Base-by-base conservation (phyloP, 495 filamentous ascomycete genomes). In the Trichoderma virens region DNA sequence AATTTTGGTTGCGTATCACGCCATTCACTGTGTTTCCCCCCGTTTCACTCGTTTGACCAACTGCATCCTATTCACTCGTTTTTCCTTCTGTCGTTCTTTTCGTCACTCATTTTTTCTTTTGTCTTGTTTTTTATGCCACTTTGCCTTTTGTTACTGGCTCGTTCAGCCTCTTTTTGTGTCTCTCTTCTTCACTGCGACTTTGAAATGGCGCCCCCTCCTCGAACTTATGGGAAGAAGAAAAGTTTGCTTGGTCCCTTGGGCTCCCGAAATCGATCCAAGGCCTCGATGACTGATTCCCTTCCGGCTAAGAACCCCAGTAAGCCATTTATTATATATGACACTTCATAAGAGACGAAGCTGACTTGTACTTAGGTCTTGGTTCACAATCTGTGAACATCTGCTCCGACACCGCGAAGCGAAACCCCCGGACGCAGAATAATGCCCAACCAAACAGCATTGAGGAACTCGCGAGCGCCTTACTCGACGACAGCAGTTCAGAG, bases 11-110 rank as follows among this genome's bases (percentile, higher is more conserved):
- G 51, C 25, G 25, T 25, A 56, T 56, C 51, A 56, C 51, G 51
- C 51, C 51, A 56, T 56, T 28, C 27, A 28, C 51, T 16, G 11
- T 16, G 20, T 28, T 30, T 27, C 30, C 11, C 51, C 25, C 51
- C 25, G 18, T 56, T 28, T 8, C 51, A 56, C 51, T 56, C 51
- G 51, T 56, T 56, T 27, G 25, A 56, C 51, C 30, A 25, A 56
- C 51, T 16, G 23, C 28, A 23, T 56, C 51, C 51, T 11, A 56
- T 56, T 56, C 51, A 56, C 51, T 56, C 51, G 23, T 56, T 56
- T 30, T 56, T 27, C 11, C 3, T 20, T 23, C 20, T 18, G 25
- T 56, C 51, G 51, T 56, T 56, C 51, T 16, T 56, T 56, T 56
- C 27, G 43, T 47, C 43, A 56, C 11, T 56, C 51, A 18, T 27